Evolutionary conservation across 192 early-diverging fungal genomes (phyloP), one percentile per base, ranked within the genome.

Genomic region (Mortierella alpina): DNA sequence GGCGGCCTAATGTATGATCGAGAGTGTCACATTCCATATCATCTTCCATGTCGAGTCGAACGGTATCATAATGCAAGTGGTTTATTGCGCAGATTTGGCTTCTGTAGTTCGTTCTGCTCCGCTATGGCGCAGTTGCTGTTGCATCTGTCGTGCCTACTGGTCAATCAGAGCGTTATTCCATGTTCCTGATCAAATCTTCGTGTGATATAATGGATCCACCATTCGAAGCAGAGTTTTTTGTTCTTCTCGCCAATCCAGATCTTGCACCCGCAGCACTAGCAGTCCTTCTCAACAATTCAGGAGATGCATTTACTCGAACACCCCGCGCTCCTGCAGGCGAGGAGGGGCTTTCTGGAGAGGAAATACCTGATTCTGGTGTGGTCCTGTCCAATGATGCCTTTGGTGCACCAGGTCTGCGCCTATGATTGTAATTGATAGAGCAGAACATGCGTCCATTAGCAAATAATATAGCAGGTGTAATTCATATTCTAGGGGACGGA

Each of bases 141-240:
- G 31, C 31, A 31, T 31, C 31, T 1, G 3, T 31, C 31, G 31
- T 31, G 31, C 31, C 31, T 31, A 31, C 31, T 31, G 1, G 31
- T 31, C 31, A 31, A 3, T 31, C 31, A 2, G 31, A 31, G 31
- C 40, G 9, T 59, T n/a, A 59, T 41, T 59, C 58, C 58, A 59
- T 59, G 39, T 41, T 41, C 40, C 42, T 59, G 58, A 41, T 42
- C 58, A 59, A 14, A 31, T 59, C 58, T 9, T 59, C 58, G 23
- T 42, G 39, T 9, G 58, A 59, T 6, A 59, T 42, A 12, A 41
- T 31, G 17, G 58, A 42, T 10, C 39, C 58, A 59, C 31, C 31
- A 3, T 31, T 31, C 31, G 31, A 31, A 31, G 31, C 31, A 31
- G 1, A 2, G 31, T 31, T 3, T 31, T 31, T 31, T 31, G 31